Conservation (phyloP, 192 early-diverging fungal species). For the Linnemannia schmuckeri region DNA sequence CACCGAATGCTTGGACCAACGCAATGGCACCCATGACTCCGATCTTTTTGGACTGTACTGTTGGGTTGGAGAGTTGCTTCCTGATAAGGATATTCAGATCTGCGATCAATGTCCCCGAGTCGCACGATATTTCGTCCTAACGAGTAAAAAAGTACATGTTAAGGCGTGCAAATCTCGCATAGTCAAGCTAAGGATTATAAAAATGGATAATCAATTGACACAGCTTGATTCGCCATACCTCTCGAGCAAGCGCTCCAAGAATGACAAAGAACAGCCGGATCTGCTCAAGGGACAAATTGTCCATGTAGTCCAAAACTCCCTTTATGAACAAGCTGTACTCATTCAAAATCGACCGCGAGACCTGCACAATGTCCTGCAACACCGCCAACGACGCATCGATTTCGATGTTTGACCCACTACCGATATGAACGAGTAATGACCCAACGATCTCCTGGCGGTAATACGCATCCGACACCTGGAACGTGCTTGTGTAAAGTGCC, state of each 20-base stretch:
- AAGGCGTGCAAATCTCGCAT: neutral
- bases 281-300: constrained; percentile 73
- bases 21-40: constrained; percentile 80
- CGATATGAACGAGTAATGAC: constrained; percentile 83
- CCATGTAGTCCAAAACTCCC: constrained; percentile 79
- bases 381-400: constrained; percentile 74
- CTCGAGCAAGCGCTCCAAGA: constrained; percentile 71
- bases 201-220: too few relatives aligned
- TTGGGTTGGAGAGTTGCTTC: constrained; percentile 82
- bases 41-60: constrained; percentile 74
- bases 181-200: too few relatives aligned
- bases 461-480: constrained; percentile 72
- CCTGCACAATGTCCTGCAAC: constrained; percentile 64
- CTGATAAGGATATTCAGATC: constrained; percentile 80
- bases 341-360: constrained; percentile 63
- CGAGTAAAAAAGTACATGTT: neutral
- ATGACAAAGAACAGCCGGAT: constrained; percentile 76
- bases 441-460: constrained; percentile 84
- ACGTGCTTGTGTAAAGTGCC: constrained; percentile 64
- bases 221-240: constrained; percentile 37
- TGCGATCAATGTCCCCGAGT: constrained; percentile 67
- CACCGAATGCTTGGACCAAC: constrained; percentile 72
- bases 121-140: constrained; percentile 44
- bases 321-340: constrained; percentile 78
- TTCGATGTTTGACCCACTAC: constrained; percentile 73